Evolutionary conservation across 495 filamentous ascomycete species (phyloP).

Genomic region (Podospora appendiculata): DNA sequence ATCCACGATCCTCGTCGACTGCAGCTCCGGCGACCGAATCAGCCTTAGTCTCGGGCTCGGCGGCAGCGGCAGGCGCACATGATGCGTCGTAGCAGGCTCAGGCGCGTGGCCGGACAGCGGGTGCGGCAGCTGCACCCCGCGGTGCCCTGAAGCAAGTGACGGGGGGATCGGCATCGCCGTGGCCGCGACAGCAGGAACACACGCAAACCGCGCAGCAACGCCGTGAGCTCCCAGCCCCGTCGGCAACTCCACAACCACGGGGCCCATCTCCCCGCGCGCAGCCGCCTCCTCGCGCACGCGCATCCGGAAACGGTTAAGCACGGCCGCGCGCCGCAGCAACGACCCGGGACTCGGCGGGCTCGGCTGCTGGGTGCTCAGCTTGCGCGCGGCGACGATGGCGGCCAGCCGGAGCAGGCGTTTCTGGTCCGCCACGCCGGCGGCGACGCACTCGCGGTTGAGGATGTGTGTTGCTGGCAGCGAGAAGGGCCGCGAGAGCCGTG

Average conservation of each 20-base stretch:
- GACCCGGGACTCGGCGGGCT: conserved; percentile 10
- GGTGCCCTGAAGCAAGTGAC: too few species aligned
- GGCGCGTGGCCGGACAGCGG: background rate
- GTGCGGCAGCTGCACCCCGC: background rate
- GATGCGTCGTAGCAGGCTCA: too few species aligned
- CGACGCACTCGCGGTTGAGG: conserved; percentile 42
- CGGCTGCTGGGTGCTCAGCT: background rate
- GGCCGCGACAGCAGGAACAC: too few species aligned
- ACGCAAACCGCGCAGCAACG: too few species aligned
- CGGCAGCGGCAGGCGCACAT: conserved; percentile 4
- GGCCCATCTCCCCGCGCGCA: background rate
- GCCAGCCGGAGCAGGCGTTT: conserved; percentile 42
- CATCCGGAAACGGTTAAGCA: conserved; percentile 23
- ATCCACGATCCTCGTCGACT: conserved; percentile 5
- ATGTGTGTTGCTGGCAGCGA: conserved; percentile 62
- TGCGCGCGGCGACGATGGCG: conserved; percentile 5
- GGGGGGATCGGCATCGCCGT: too few species aligned
- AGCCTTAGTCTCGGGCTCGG: conserved; percentile 14
- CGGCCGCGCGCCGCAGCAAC: conserved; percentile 19
- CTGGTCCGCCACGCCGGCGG: conserved; percentile 24
- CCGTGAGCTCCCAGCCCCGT: too few species aligned
- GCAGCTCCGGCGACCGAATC: conserved; percentile 18
- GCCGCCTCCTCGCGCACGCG: conserved; percentile 13
- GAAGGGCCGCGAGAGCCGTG: conserved; percentile 59
- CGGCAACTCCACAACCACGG: too few species aligned